Conservation (phyloP, 2,329 filamentous ascomycete genomes). For the Colletotrichum shisoi region DNA sequence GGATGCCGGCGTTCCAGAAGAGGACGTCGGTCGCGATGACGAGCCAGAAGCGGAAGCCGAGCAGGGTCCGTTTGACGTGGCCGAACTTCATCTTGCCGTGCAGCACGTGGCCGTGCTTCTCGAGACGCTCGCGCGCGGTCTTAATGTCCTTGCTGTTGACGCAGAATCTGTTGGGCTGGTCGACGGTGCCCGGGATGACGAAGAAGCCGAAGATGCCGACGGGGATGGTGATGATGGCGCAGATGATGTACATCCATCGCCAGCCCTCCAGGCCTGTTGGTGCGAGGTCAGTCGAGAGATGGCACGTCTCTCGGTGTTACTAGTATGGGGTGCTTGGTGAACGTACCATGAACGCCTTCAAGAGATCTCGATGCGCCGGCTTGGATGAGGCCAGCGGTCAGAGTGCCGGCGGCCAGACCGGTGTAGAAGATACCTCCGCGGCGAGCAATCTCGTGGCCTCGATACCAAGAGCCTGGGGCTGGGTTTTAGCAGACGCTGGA, state of each 20-base stretch:
- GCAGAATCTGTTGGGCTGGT: slow-evolving; percentile 55
- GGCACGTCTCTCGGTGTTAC: neutral
- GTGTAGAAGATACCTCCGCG: slow-evolving; percentile 55
- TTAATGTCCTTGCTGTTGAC: slow-evolving; percentile 47
- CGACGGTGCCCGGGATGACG: slow-evolving; percentile 60
- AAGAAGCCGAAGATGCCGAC: slow-evolving; percentile 60
- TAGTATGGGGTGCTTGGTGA: neutral
- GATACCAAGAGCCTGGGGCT: slow-evolving; percentile 57
- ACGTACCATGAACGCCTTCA: slow-evolving; percentile 51
- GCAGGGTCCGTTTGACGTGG: slow-evolving; percentile 48
- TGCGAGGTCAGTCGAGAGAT: neutral
- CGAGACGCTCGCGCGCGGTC: slow-evolving; percentile 43
- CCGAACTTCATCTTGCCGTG: slow-evolving; percentile 49
- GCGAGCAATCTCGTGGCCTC: slow-evolving; percentile 51
- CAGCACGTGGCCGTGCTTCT: slow-evolving; percentile 53
- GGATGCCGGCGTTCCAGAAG: slow-evolving; percentile 59
- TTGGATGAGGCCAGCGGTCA: slow-evolving; percentile 60
- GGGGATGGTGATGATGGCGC: slow-evolving; percentile 62
- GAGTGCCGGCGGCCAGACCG: slow-evolving; percentile 53
- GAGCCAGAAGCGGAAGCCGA: slow-evolving; percentile 52
- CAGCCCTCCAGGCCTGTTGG: slow-evolving; percentile 53
- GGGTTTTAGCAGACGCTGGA: slow-evolving; percentile 54
- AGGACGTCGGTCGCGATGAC: slow-evolving; percentile 50
- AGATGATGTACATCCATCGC: slow-evolving; percentile 66
- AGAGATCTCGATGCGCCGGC: slow-evolving; percentile 52